Evolutionary conservation across 1,284 basidiomycete species (phyloP), one percentile per base, ranked within the genome.

Genomic region (Microbotryum lychnidis-dioicae): DNA sequence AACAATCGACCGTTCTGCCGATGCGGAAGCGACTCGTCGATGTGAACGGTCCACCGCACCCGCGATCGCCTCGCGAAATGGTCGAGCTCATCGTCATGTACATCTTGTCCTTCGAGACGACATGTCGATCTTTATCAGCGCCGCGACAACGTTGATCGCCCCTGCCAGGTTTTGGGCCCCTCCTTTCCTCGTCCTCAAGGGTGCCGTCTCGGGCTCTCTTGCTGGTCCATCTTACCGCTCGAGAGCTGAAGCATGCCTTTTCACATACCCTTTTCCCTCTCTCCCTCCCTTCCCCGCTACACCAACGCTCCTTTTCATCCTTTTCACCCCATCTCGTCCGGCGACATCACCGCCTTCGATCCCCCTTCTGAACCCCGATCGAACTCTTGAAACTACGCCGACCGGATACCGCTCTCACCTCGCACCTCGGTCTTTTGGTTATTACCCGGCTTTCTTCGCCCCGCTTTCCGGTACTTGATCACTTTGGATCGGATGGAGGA

Each of bases 391-490:
- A 20, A 42, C 27, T 52, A 54, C 14, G 37, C 6, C 37, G 14
- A 42, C 37, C 37, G 37, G 12, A 42, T 42, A 6, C 37, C 37
- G 5, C 37, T 42, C 14, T 16, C 12, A 12, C 37, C 37, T 0
- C 10, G 37, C 37, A 42, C 37, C 37, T 42, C 64, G 9, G 44
- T 65, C 54, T 67, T 67, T 33, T 52, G 55, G 54, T 44, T 51
- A 20, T 25, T 67, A 4, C 63, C 66, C 2, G 31, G 55, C 2
- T 58, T 58, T 33, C 56, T 67, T 6, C 66, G 66, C 7, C 66
- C 66, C 0, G 60, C 63, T 16, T 29, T 63, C 7, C 29, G 58
- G 18, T 29, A 49, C 3, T 53, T 65, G 27, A 27, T 62, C 33
- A 56, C 48, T 7, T 51, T 50, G 46, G 54, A 60, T 25, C 14